Evolutionary conservation across 306 rosid species (phyloP), one percentile per base, ranked within the genome.

Genomic region (Castanea sativa): DNA sequence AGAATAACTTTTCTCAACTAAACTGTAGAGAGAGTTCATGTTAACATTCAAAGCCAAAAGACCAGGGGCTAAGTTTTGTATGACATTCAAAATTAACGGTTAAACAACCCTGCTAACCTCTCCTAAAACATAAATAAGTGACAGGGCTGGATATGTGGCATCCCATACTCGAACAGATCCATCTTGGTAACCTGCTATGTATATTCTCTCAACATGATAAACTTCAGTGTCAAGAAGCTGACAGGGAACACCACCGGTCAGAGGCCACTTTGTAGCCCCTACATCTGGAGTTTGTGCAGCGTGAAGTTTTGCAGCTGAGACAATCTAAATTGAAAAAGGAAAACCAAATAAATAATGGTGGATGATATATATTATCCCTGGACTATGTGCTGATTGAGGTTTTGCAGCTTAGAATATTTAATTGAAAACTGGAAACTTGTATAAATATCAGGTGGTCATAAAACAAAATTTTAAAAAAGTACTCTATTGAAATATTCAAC

Each of bases 141-240:
- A 83, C 51, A 88, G 75, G 78, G 86, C 77, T 70, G 96, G 93
- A 90, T 79, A 78, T 35, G 96, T 92, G 77, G 94, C 96, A 87
- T 94, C 96, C 97, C 96, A 94, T 81, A 92, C 70, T 85, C 85
- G 79, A 86, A 91, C 79, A 76, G 97, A 94, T 77, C 97, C 98
- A 86, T 94, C 96, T 84, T 74, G 88, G 82, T 94, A 92, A 84
- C 98, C 98, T 71, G 96, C 90, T 74, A 92, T 80, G 78, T 89
- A 94, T 67, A 94, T 65, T 81, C 79, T 87, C 85, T 89, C 86
- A 32, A 83, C 88, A 72, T 79, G 89, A 84, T 81, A 90, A 78
- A 74, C 77, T 80, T 83, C 90, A 43, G 77, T 32, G 69, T 79
- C 76, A 73, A 30, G 67, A 81, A 77, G 30, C 71, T 82, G 88